Base-by-base conservation (phyloP, 2,329 filamentous ascomycete genomes). In the Microsporum ferrugineum region DNA sequence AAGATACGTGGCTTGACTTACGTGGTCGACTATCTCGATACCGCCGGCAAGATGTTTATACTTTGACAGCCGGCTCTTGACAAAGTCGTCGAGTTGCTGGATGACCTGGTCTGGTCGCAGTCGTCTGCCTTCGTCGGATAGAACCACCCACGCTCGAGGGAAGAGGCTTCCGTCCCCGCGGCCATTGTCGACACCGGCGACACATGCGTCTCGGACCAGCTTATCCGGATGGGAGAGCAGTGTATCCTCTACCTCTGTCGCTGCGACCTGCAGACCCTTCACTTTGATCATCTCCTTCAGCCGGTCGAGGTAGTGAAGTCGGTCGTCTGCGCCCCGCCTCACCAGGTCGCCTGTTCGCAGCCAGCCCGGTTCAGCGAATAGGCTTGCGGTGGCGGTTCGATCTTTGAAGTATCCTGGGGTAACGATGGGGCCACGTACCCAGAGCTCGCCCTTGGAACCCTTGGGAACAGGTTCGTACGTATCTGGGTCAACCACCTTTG, bases 201-300 rank as follows among this genome's bases (percentile, higher is more conserved):
- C 61, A 60, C 60, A 61, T 8, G 62, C 60, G 57, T 63, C 62
- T 34, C 41, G 60, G 10, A 60, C 56, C 27, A 63, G 62, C 31
- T 41, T 36, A 17, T 75, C 76, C 0, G 72, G 67, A 63, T 86
- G 82, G 0, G 82, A 80, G 0, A 86, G 76, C n/a, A 87, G 70
- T 1, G 82, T 67, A 64, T 85, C 82, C 66, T 87, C 84, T 0
- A 87, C 74, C 67, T 87, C 84, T 0, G 84, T 84, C 0, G 84
- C 84, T 5, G 84, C 81, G 5, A 85, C 81, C 3, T 78, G 80
- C 45, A 66, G 61, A 5, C 84, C 84, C 64, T 86, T 85, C 7
- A 86, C 83, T 68, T 87, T 87, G 71, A 86, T 84, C 77, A 86
- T 81, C 70, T 87, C 84, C 72, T 87, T 88, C 69, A 87, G 82